Conservation (phyloP, 2,329 filamentous ascomycete species). For the Cercospora sp. region DNA sequence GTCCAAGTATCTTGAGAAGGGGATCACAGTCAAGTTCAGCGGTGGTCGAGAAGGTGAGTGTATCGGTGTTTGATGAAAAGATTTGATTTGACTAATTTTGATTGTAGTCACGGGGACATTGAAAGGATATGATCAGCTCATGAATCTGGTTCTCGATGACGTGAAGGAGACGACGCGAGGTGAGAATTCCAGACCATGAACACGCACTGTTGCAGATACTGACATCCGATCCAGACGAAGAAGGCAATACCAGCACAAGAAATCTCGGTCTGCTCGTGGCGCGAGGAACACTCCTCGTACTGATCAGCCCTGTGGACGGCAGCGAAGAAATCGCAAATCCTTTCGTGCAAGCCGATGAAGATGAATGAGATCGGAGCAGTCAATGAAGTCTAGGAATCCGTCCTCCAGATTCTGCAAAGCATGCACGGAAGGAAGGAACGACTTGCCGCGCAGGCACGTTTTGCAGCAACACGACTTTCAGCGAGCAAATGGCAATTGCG, state of each 20-base stretch:
- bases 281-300: conserved; percentile 85
- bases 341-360: conserved; percentile 73
- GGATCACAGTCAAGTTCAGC: conserved; percentile 93
- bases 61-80: background rate
- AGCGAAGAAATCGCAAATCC: conserved; percentile 96
- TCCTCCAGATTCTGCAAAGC: background rate
- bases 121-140: conserved; percentile 94
- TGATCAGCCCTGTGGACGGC: conserved; percentile 89
- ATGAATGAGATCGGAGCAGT: conserved; percentile 25
- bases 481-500: background rate
- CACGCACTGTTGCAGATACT: background rate
- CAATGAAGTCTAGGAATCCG: background rate
- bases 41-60: conserved; percentile 79
- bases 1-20: conserved; percentile 95
- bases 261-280: conserved; percentile 85
- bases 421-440: background rate
- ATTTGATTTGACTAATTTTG: conserved; percentile 6
- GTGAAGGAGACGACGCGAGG: conserved; percentile 88
- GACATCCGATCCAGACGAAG: conserved; percentile 66
- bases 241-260: conserved; percentile 81
- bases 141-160: conserved; percentile 96
- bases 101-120: conserved; percentile 76
- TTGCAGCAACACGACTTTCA: background rate
- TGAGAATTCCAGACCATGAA: conserved; percentile 45
- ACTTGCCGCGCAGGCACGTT: background rate